phyloP scores from a whole-genome alignment of 352 stramenopile species.

The Globisporangium canariense region DNA sequence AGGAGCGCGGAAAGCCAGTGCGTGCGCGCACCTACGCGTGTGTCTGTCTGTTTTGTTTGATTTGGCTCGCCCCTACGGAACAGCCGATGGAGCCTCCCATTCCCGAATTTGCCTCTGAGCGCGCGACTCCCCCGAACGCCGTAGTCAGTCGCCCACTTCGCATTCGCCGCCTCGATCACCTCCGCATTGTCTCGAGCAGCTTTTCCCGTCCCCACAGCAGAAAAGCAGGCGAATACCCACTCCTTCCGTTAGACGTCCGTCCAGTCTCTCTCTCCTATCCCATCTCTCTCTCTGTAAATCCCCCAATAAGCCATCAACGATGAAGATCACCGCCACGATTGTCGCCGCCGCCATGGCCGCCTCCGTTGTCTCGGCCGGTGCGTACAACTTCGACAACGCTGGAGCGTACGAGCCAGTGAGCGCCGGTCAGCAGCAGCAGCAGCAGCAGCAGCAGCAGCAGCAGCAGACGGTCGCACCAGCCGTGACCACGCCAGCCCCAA shows the following conservation, averaged over 20 bases:
- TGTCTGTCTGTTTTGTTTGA: not conserved
- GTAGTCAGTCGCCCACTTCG: constrained; percentile 11
- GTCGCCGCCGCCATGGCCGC: constrained; percentile 14
- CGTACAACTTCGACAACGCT: constrained; percentile 9
- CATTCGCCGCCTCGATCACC: constrained; percentile 12
- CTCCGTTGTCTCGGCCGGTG: constrained; percentile 11
- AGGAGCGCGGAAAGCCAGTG: constrained; percentile 8
- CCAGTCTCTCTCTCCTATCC: not conserved
- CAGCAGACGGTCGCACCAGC: constrained; percentile 1
- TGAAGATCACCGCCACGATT: constrained; percentile 16
- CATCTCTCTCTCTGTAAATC: constrained; percentile 5
- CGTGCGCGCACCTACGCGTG: not conserved
- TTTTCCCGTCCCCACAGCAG: constrained; percentile 4
- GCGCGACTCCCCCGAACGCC: not conserved
- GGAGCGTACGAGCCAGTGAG: constrained; percentile 4
- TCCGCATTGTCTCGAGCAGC: constrained; percentile 3
- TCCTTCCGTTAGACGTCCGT: constrained; percentile 1
- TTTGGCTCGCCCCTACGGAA: not conserved
- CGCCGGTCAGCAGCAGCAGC: constrained; percentile 8
- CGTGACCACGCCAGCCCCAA: not conserved
- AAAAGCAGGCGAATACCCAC: constrained; percentile 9
- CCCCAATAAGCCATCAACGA: not conserved
- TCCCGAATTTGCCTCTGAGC: constrained; percentile 14
- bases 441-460: constrained; percentile 10
- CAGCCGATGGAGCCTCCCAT: constrained; percentile 1